Percentiles rank a stretch among this genome's conserved stretches.
phyloP scores from a whole-genome alignment of 2,329 filamentous ascomycete species.

The Pseudogymnoascus sp. region DNA sequence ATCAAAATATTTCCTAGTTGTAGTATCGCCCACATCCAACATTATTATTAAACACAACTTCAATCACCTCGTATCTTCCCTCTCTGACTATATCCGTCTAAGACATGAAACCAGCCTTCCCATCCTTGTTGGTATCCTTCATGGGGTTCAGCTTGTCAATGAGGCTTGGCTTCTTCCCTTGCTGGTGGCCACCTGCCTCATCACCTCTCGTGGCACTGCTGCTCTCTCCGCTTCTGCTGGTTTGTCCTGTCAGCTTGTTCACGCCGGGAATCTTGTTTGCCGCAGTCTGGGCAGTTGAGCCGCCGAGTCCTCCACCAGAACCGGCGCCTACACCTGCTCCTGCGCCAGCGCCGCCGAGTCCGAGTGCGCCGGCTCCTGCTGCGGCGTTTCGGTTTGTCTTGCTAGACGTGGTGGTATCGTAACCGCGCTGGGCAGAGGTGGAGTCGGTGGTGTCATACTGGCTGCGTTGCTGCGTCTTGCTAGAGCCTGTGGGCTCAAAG shows the following conservation, averaged over 20 bases:
- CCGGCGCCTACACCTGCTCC: slow-evolving; percentile 5
- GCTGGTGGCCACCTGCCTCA: not conserved
- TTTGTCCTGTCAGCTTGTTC: not conserved
- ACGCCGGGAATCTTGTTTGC: not conserved
- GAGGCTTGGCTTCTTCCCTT: slow-evolving; percentile 37
- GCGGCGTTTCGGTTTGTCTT: not conserved
- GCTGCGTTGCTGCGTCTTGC: slow-evolving; percentile 9
- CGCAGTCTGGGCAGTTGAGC: not conserved
- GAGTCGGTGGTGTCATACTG: not conserved
- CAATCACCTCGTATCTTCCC: not conserved
- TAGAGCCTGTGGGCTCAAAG: slow-evolving; percentile 15
- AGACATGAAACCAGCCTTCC: slow-evolving; percentile 45
- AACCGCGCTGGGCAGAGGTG: not conserved
- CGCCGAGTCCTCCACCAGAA: slow-evolving; percentile 8
- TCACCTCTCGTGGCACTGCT: not conserved
- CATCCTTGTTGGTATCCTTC: slow-evolving; percentile 45
- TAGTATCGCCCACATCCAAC: not conserved
- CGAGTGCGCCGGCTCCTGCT: not conserved
- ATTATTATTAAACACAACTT: slow-evolving; percentile 6
- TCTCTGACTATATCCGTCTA: slow-evolving; percentile 22
- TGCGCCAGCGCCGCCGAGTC: not conserved
- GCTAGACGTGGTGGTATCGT: not conserved
- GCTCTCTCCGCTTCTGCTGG: not conserved
- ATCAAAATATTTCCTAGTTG: not conserved
- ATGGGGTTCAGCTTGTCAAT: slow-evolving; percentile 47